Conservation (phyloP, 2,329 filamentous ascomycete genomes). For the Sporothrix euskadiensis region DNA sequence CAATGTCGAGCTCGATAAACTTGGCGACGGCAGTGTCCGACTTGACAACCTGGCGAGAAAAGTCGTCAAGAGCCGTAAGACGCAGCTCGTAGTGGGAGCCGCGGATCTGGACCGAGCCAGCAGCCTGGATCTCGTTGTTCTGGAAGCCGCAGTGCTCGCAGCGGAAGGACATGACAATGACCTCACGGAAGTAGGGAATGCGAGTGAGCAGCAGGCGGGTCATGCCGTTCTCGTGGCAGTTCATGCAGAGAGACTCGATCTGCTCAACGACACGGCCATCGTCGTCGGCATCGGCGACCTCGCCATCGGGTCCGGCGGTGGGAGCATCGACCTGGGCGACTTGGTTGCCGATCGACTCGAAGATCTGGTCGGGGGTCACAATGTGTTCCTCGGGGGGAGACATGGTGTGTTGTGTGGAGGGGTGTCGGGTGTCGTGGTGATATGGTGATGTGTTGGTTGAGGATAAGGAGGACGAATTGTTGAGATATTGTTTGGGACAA, state of each 20-base stretch:
- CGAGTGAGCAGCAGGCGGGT: constrained; percentile 86
- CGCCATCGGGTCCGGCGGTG: constrained; percentile 32
- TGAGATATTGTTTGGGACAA: background rate
- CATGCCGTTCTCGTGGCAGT: constrained; percentile 77
- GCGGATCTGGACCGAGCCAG: constrained; percentile 86
- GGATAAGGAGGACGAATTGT: too few species aligned
- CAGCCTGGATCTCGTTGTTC: constrained; percentile 92
- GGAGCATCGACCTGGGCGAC: constrained; percentile 52
- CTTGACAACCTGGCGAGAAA: constrained; percentile 87
- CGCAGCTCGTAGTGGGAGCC: constrained; percentile 82
- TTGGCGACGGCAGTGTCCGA: constrained; percentile 83
- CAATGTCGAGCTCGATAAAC: constrained; percentile 87
- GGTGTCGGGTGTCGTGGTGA: background rate
- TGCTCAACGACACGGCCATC: constrained; percentile 62
- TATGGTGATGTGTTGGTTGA: background rate
- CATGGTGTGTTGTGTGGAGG: constrained; percentile 33
- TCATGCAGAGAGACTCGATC: constrained; percentile 83
- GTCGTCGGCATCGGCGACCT: constrained; percentile 43
- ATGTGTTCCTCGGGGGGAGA: constrained; percentile 40
- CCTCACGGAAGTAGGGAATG: constrained; percentile 96
- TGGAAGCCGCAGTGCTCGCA: constrained; percentile 87
- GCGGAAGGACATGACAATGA: constrained; percentile 95
- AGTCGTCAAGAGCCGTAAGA: constrained; percentile 70
- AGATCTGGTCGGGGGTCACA: constrained; percentile 54
- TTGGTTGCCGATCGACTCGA: constrained; percentile 64